Percentiles rank a stretch among this genome's conserved stretches.
Evolutionary conservation across 176 grass and related monocot species (phyloP).

Genomic region (Cymbopogon citratus): DNA sequence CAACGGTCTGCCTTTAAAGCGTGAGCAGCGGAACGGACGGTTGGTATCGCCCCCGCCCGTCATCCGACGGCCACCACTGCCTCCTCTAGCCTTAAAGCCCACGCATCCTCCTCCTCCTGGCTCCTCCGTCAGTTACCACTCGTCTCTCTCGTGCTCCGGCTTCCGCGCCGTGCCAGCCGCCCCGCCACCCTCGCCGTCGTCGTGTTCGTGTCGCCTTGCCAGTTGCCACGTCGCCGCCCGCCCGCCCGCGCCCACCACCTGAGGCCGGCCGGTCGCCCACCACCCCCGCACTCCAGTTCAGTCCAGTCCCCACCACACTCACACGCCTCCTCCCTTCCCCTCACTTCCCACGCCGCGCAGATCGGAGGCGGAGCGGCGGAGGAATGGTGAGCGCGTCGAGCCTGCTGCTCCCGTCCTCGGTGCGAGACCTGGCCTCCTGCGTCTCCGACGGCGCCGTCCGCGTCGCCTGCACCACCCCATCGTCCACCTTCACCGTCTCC

Average conservation of each 20-base stretch:
- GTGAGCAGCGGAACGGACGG: constrained; percentile 2
- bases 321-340: neutral
- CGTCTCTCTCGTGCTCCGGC: neutral
- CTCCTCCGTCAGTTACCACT: constrained; percentile 21
- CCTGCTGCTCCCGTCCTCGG: constrained; percentile 50
- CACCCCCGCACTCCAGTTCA: neutral
- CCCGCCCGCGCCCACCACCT: neutral
- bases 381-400: constrained; percentile 56
- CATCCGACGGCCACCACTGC: neutral
- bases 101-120: neutral
- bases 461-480: constrained; percentile 37
- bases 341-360: neutral
- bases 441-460: constrained; percentile 71
- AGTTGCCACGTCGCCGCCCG: neutral
- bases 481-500: constrained; percentile 32
- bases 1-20: neutral
- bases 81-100: neutral
- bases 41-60: neutral
- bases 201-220: neutral
- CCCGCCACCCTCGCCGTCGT: constrained; percentile 6
- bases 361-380: neutral
- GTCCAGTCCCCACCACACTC: neutral
- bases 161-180: too few relatives aligned
- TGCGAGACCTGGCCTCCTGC: constrained; percentile 82
- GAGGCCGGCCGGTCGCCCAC: neutral